A percentile compares a stretch with the other conserved stretches of the same genome.
phyloP scores from a whole-genome alignment of 2,329 filamentous ascomycete species.

The Clarireedia homoeocarpa region DNA sequence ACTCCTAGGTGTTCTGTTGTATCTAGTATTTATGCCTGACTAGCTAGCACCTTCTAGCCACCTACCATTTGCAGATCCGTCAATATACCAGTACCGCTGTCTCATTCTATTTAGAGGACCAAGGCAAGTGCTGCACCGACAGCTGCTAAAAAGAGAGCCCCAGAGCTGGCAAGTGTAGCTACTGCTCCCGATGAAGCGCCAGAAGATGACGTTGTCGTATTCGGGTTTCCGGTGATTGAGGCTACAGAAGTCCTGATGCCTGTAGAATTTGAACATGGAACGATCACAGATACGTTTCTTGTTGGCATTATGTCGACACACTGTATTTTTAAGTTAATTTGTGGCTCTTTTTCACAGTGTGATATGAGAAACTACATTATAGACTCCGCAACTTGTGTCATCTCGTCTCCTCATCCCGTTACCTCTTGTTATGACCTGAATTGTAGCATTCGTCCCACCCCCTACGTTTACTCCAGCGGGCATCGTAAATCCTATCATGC shows the following conservation, averaged over 20 bases:
- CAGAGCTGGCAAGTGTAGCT: neutral
- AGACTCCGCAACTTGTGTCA: constrained; percentile 46
- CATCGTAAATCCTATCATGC: constrained; percentile 51
- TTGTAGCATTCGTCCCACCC: constrained; percentile 56
- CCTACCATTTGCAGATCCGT: too few relatives aligned
- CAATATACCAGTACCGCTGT: neutral
- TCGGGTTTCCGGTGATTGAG: constrained; percentile 8
- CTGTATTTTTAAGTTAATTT: neutral
- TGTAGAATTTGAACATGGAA: constrained; percentile 48
- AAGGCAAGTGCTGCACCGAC: neutral
- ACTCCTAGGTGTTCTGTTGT: too few relatives aligned
- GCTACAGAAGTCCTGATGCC: constrained; percentile 39
- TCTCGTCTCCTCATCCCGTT: constrained; percentile 38
- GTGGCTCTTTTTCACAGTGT: neutral
- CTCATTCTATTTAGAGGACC: neutral
- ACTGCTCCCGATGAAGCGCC: neutral
- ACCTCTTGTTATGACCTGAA: constrained; percentile 61
- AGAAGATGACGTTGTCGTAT: constrained; percentile 2
- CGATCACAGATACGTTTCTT: constrained; percentile 38
- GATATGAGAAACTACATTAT: constrained; percentile 38
- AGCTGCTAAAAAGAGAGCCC: neutral
- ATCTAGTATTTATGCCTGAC: too few relatives aligned
- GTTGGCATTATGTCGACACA: constrained; percentile 70
- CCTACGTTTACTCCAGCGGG: constrained; percentile 33
- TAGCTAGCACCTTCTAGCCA: too few relatives aligned